phyloP scores from a whole-genome alignment of 1,284 basidiomycete genomes.

The Naganishia liquefaciens region DNA sequence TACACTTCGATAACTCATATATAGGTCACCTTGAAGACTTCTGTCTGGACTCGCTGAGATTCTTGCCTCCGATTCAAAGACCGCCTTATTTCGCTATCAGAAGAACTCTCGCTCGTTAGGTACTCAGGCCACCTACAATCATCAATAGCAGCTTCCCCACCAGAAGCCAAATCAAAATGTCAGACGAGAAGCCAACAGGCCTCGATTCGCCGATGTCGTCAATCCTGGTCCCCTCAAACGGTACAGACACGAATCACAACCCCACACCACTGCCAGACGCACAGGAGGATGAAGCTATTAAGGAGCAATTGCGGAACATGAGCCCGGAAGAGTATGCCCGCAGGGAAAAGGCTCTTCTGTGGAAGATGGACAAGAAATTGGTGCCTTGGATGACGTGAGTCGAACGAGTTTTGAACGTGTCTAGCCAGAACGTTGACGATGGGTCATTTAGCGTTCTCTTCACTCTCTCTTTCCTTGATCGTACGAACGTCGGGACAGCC shows the following conservation, averaged over 20 bases:
- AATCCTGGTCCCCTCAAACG: conserved; percentile 17
- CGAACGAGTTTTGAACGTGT: neutral
- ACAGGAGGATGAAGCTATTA: conserved; percentile 13
- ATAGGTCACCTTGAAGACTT: neutral
- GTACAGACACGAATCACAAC: conserved; percentile 20
- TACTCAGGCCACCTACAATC: neutral
- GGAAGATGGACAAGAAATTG: conserved; percentile 50
- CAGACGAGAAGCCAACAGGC: conserved; percentile 4
- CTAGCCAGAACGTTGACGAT: conserved; percentile 10
- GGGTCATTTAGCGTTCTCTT: conserved; percentile 15
- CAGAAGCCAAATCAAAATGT: neutral
- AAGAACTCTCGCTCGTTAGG: neutral
- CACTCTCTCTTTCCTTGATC: conserved; percentile 54
- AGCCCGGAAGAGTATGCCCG: conserved; percentile 42
- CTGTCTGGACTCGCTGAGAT: neutral
- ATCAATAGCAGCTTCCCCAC: neutral
- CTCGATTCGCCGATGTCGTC: conserved; percentile 18
- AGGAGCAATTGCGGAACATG: conserved; percentile 20
- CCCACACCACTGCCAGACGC: conserved; percentile 17
- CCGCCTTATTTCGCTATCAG: neutral
- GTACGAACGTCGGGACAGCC: conserved; percentile 55
- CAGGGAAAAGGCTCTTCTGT: conserved; percentile 47
- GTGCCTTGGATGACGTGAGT: conserved; percentile 55
- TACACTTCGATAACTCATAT: neutral
- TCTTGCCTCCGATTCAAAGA: neutral